A percentile compares a stretch with the other conserved stretches of the same genome.
Conservation (phyloP, 1,284 basidiomycete species). For the Malassezia restricta region DNA sequence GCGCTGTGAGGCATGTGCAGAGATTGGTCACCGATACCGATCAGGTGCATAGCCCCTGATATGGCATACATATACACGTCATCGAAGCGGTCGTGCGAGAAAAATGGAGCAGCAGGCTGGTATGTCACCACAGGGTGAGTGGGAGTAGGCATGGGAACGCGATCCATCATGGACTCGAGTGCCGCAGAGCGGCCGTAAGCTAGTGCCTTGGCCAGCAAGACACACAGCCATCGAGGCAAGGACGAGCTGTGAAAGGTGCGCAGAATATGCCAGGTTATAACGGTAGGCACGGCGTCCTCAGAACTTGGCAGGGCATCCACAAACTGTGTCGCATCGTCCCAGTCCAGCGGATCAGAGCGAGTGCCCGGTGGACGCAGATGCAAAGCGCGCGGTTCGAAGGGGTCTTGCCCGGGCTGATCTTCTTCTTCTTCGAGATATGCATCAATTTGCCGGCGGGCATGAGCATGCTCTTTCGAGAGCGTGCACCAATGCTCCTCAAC, state of each 20-base stretch:
- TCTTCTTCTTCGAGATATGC: background rate
- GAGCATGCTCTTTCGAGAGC: background rate
- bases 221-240: constrained; percentile 6
- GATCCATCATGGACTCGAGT: background rate
- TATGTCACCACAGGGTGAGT: background rate
- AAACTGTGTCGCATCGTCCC: background rate
- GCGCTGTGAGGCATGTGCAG: background rate
- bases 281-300: background rate
- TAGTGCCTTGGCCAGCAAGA: constrained; percentile 3
- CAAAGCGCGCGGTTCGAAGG: background rate
- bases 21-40: too few species aligned
- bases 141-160: background rate
- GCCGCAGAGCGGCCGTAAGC: constrained; percentile 4
- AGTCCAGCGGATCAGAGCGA: constrained; percentile 10
- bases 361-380: constrained; percentile 4
- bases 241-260: background rate
- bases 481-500: background rate
- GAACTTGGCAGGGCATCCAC: background rate
- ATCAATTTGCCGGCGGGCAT: background rate
- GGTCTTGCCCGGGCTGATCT: background rate
- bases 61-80: constrained; percentile 8
- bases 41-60: background rate
- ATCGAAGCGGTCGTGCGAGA: constrained; percentile 2
- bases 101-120: background rate
- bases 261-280: constrained; percentile 6